Base-by-base conservation (phyloP, 495 filamentous ascomycete species). In the Cercophora scortea region DNA sequence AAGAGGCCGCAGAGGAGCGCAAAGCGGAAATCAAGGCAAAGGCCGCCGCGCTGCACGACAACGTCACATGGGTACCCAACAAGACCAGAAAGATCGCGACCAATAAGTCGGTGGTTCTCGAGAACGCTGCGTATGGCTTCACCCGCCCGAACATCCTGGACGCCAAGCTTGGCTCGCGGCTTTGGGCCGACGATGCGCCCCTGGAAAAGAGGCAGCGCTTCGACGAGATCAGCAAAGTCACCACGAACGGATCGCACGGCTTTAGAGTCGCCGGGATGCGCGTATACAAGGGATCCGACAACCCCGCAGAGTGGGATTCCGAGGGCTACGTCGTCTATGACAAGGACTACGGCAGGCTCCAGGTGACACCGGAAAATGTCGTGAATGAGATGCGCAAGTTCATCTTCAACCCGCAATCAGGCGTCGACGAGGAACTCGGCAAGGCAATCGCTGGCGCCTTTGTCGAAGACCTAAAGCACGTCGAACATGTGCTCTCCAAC, bases 261-360 rank as follows among this genome's bases (percentile, higher is more conserved):
- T 93, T 92, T 64, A 82, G 93, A 17, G 85, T 98, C 53, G 89
- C 89, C 0, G 93, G 93, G 3, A 98, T 98, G 94, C 87, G 86
- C 61, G 87, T 92, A 3, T 98, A 84, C 79, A 86, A 85, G 45
- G 89, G 86, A 3, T 66, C 73, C 25, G 65, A 71, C 33, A 70
- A 79, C 43, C 71, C 73, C 43, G 63, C 62, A 3, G 72, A 78
- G 47, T 54, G 62, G 50, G 69, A 77, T 47, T 55, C 68, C 34
- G 69, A 78, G 47, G 70, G 65, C 38, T 94, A 87, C 61, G 82
- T 75, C 61, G 78, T 86, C 16, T 97, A 89, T 61, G 85, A 91
- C 66, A 98, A 95, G 66, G 79, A 85, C 64, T 96, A 93, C 64
- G 93, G 93, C 18, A 81, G 89, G 34, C 52, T 63, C 38, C 68